Evolutionary conservation across 768 basidiomycete species (phyloP), one percentile per base, ranked within the genome.

Genomic region (Macrolepiota fuliginosa): DNA sequence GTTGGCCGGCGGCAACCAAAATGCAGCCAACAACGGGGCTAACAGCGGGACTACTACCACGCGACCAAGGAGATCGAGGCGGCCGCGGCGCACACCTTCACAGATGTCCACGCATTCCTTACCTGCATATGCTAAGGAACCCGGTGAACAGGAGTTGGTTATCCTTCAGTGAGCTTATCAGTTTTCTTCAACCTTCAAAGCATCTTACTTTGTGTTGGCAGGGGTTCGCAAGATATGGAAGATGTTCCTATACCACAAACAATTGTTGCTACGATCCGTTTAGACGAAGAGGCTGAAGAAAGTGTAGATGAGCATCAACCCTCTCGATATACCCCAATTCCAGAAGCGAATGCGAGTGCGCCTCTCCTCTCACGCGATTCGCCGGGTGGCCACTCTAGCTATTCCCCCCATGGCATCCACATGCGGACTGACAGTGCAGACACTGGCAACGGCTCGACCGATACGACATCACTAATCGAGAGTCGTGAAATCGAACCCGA

Each of bases 41-140:
- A 63, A 68, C 11, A 65, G 71, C 52, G 62, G 73, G 1, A 68
- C 72, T 32, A 66, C 71, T 9, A 68, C 73, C 10, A 36, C 42
- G 2, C 19, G 59, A 42, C n/a, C 59, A 10, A 71, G 75, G 27
- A 70, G 79, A 61, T 57, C 71, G 0, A 70, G 80, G 4, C 72
- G 80, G 55, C 71, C 74, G 32, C 74, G 88, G 25, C 80, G 89
- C 39, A 92, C 90, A 4, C 88, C 92, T 3, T 92, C 90, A 49
- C 90, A 92, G 70, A 86, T 92, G 55, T 91, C 90, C 4, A 91
- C 90, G 7, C 84, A 81, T 29, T 91, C 88, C 4, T 71, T 94
- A 32, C 92, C 92, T 4, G 83, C 80, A 29, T 94, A 94, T 66
- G 90, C 84, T 76, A 92, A 92, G 73, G 91, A 94, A 63, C 90